A percentile compares a stretch with the other conserved stretches of the same genome.
phyloP scores from a whole-genome alignment of 2,329 filamentous ascomycete genomes.

The Exophiala dermatitidis region DNA sequence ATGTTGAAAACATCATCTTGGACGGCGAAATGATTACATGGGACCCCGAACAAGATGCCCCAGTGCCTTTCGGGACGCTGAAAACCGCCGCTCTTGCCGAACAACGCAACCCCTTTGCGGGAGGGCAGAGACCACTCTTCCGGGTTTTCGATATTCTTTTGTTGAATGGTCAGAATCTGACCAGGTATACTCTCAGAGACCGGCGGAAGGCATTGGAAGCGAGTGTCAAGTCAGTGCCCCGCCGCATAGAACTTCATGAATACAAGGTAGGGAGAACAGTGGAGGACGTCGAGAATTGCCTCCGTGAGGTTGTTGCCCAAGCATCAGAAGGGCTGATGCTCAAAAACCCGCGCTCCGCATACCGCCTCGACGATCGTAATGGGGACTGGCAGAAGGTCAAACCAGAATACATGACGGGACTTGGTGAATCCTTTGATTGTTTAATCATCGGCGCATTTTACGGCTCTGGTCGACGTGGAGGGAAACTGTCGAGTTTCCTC shows the following conservation, averaged over 20 bases:
- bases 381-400: constrained; percentile 99
- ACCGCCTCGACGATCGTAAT: constrained; percentile 80
- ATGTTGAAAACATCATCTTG: constrained; percentile 78
- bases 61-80: constrained; percentile 83
- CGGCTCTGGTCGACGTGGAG: constrained; percentile 77
- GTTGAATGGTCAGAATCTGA: constrained; percentile 72
- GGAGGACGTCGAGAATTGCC: constrained; percentile 67
- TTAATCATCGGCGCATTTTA: constrained; percentile 88
- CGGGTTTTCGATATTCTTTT: constrained; percentile 87
- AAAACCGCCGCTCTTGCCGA: constrained; percentile 83
- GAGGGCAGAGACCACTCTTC: constrained; percentile 67
- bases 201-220: constrained; percentile 66
- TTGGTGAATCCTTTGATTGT: constrained; percentile 86
- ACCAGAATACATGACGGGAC: constrained; percentile 95
- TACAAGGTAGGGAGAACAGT: constrained; percentile 60
- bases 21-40: constrained; percentile 99
- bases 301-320: constrained; percentile 77
- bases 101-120: constrained; percentile 62
- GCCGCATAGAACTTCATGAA: constrained; percentile 74
- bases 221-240: constrained; percentile 61
- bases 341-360: constrained; percentile 85
- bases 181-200: constrained; percentile 74
- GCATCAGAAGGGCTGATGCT: constrained; percentile 84
- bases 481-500: constrained; percentile 76
- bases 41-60: constrained; percentile 77